Percentiles rank a stretch among this genome's conserved stretches.
Evolutionary conservation across 2,329 filamentous ascomycete genomes (phyloP).

Genomic region (Cercospora zeae-maydis): DNA sequence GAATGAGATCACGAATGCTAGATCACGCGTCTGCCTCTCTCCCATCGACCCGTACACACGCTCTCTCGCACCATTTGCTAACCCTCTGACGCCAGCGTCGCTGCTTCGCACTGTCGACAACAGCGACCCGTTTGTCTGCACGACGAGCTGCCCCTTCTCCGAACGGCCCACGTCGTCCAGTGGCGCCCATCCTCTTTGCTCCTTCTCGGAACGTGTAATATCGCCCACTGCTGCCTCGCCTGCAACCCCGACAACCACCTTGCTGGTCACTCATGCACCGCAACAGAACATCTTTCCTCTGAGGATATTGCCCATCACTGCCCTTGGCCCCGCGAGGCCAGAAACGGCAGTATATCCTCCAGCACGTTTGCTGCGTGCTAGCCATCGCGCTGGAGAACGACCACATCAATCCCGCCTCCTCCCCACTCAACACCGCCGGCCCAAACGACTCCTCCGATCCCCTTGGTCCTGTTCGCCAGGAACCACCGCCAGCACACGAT

Average conservation of each 20-base stretch:
- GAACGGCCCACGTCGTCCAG: neutral
- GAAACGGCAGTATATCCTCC: constrained; percentile 16
- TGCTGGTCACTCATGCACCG: constrained; percentile 3
- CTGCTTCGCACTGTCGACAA: neutral
- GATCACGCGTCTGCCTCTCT: constrained; percentile 1
- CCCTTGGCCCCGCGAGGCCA: constrained; percentile 24
- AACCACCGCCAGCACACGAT: constrained; percentile 31
- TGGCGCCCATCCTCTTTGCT: constrained; percentile 1
- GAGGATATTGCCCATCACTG: constrained; percentile 7
- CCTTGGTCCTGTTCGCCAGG: constrained; percentile 16
- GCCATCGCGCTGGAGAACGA: constrained; percentile 35
- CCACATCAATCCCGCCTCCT: constrained; percentile 19
- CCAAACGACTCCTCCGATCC: constrained; percentile 28
- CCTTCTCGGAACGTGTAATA: neutral
- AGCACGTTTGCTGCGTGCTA: constrained; percentile 21
- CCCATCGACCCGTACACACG: neutral
- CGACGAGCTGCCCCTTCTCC: neutral
- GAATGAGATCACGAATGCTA: constrained; percentile 1
- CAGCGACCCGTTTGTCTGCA: neutral
- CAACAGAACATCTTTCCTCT: neutral
- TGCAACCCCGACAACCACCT: neutral
- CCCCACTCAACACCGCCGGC: constrained; percentile 35
- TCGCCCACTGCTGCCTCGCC: neutral
- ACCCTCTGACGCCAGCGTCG: neutral
- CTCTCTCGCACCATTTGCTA: neutral